Evolutionary conservation across 225 moss, liverwort and hornwort genomes (phyloP).

Genomic region (Polytrichum commune): DNA sequence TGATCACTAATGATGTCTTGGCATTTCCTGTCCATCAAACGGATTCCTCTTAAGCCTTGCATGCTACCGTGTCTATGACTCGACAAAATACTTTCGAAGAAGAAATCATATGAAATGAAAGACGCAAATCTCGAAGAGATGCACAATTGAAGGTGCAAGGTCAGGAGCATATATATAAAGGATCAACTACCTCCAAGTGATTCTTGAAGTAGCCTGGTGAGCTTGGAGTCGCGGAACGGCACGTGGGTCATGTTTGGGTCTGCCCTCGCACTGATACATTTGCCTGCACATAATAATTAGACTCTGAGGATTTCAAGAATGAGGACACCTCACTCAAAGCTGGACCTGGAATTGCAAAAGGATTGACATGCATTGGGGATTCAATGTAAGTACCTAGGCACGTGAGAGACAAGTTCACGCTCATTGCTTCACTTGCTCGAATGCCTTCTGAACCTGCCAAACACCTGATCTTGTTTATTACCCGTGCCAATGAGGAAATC

Average conservation of each 20-base stretch:
- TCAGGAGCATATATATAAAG: too few relatives aligned
- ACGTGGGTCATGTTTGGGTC: slow-evolving; percentile 76
- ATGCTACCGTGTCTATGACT: too few relatives aligned
- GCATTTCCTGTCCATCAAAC: slow-evolving; percentile 57
- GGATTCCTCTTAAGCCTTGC: too few relatives aligned
- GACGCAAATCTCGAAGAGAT: too few relatives aligned
- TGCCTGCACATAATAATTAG: slow-evolving; percentile 38
- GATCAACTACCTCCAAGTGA: slow-evolving; percentile 66
- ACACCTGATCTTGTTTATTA: neutral
- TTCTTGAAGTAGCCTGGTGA: slow-evolving; percentile 88
- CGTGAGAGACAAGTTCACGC: slow-evolving; percentile 83
- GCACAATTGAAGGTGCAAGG: too few relatives aligned
- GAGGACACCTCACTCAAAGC: neutral
- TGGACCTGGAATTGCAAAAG: too few relatives aligned
- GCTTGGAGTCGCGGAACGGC: slow-evolving; percentile 89
- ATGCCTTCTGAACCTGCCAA: slow-evolving; percentile 79
- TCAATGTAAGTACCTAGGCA: slow-evolving; percentile 49
- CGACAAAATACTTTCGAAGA: too few relatives aligned
- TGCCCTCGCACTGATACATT: slow-evolving; percentile 83
- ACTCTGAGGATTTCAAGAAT: neutral
- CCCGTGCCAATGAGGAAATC: neutral
- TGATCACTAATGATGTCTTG: slow-evolving; percentile 86
- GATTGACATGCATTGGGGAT: too few relatives aligned
- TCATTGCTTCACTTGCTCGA: slow-evolving; percentile 91
- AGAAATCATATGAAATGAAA: too few relatives aligned